A percentile compares a stretch with the other conserved stretches of the same genome.
phyloP scores from a whole-genome alignment of 2,329 filamentous ascomycete species.

The Samsoniella hepiali region DNA sequence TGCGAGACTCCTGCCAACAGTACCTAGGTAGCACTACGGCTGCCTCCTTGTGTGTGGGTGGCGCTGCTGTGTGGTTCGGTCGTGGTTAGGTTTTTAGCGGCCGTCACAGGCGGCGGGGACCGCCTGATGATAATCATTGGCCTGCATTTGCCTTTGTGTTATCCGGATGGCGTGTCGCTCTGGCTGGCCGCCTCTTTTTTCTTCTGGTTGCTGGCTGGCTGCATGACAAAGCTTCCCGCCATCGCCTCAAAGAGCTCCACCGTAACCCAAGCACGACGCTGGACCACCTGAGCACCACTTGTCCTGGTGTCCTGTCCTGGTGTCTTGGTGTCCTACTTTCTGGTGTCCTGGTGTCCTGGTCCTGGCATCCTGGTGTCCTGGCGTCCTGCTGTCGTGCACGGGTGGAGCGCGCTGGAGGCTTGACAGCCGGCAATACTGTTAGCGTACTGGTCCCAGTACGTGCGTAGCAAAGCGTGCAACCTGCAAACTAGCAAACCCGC shows the following conservation, averaged over 20 bases:
- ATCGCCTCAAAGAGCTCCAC: neutral
- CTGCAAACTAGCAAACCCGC: slow-evolving; percentile 5
- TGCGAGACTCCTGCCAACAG: neutral
- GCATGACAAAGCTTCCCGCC: neutral
- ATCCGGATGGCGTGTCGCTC: neutral
- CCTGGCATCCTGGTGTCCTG: too few species aligned
- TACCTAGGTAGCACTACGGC: neutral
- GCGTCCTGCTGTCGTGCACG: too few species aligned
- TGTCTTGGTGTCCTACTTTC: too few species aligned
- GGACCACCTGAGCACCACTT: too few species aligned
- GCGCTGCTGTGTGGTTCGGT: neutral
- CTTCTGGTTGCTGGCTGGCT: neutral
- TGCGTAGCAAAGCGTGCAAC: neutral
- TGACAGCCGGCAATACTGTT: slow-evolving; percentile 1
- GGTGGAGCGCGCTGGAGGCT: too few species aligned
- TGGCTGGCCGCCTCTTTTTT: neutral
- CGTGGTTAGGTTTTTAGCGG: neutral
- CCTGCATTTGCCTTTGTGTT: neutral
- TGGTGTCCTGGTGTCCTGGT: too few species aligned
- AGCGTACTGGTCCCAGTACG: neutral
- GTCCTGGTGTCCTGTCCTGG: too few species aligned
- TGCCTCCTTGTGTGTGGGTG: neutral
- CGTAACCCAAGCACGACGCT: too few species aligned
- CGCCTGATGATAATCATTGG: too few species aligned
- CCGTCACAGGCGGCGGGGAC: neutral